A percentile compares a stretch with the other conserved stretches of the same genome.
Conservation (phyloP, 2,329 filamentous ascomycete species). For the Penicillium hesseltinei region DNA sequence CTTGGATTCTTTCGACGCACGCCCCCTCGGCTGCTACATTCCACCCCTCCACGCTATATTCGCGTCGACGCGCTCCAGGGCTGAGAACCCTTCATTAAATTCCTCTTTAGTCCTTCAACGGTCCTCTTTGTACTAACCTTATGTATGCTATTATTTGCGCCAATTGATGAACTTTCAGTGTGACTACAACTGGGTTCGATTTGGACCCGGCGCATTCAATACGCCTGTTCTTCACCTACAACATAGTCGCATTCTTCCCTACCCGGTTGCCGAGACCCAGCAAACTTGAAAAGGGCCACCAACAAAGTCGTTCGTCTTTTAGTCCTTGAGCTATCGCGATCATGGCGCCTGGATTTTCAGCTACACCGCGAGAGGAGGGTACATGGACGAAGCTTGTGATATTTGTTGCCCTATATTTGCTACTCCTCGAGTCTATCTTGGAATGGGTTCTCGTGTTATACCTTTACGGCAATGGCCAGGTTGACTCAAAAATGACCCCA, state of each 20-base stretch:
- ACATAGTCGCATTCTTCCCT: background rate
- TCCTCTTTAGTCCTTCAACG: slow-evolving; percentile 17
- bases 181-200: slow-evolving; percentile 10
- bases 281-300: background rate
- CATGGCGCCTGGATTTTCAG: slow-evolving; percentile 20
- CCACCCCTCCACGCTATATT: slow-evolving; percentile 26
- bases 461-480: slow-evolving; percentile 34
- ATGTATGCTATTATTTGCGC: slow-evolving; percentile 1
- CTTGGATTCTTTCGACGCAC: slow-evolving; percentile 24
- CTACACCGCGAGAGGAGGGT: slow-evolving; percentile 25
- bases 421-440: slow-evolving; percentile 37
- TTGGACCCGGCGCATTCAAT: slow-evolving; percentile 7
- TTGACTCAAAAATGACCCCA: slow-evolving; percentile 40
- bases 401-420: slow-evolving; percentile 36
- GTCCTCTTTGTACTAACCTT: background rate
- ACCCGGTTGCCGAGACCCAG: background rate
- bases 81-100: slow-evolving; percentile 9
- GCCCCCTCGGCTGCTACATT: slow-evolving; percentile 24
- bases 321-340: background rate
- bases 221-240: slow-evolving; percentile 1
- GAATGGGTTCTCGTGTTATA: slow-evolving; percentile 37
- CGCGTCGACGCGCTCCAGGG: slow-evolving; percentile 27
- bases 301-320: background rate
- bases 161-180: slow-evolving; percentile 9
- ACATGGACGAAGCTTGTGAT: slow-evolving; percentile 39